phyloP scores from a whole-genome alignment of 1,284 basidiomycete species.

The Papiliotrema fonsecae region DNA sequence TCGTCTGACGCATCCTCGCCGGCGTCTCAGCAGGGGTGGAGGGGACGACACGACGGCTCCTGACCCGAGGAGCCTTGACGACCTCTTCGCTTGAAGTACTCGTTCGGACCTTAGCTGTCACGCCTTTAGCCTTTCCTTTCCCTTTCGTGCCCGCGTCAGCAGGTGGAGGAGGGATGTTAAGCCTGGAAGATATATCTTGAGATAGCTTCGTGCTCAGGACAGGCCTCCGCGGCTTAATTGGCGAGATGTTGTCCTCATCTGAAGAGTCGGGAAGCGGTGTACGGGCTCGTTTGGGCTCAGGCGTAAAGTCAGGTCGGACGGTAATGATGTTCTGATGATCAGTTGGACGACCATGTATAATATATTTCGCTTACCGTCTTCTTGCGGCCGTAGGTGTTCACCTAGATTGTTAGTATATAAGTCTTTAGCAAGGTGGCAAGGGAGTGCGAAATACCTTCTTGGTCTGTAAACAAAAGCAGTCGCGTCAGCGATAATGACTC shows the following conservation, averaged over 20 bases:
- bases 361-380: conserved; percentile 29
- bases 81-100: neutral
- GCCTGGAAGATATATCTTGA: conserved; percentile 4
- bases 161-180: too few relatives aligned
- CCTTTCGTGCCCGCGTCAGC: neutral
- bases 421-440: neutral
- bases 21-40: neutral
- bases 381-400: conserved; percentile 44
- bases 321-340: conserved; percentile 34
- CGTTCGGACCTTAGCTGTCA: neutral
- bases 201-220: conserved; percentile 24
- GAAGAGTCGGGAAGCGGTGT: neutral
- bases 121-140: neutral
- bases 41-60: neutral
- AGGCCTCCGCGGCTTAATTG: neutral
- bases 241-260: conserved; percentile 2
- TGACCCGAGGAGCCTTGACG: neutral
- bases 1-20: neutral
- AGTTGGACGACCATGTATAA: neutral
- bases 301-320: conserved; percentile 26
- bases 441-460: conserved; percentile 24
- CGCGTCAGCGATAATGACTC: conserved; percentile 15
- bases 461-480: conserved; percentile 32
- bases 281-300: neutral
- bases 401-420: conserved; percentile 22